Evolutionary conservation across 345 rosid species (phyloP).

Genomic region (Cardamine resedifolia): DNA sequence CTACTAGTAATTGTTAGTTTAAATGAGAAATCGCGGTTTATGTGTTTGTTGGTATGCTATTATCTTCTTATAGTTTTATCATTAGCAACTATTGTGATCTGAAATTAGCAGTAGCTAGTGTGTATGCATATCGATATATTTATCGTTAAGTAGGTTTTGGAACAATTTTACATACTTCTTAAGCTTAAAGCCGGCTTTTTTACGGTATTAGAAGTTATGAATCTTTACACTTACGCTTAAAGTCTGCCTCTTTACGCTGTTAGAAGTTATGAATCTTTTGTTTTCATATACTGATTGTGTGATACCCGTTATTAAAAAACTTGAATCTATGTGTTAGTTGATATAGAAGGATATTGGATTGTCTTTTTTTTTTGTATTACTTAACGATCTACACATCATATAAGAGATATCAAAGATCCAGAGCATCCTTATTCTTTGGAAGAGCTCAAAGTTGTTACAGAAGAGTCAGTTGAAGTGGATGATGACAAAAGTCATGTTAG

Average conservation of each 20-base stretch:
- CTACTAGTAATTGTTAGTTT: neutral
- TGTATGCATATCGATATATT: too few species aligned
- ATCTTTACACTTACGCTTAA: too few species aligned
- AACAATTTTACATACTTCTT: too few species aligned
- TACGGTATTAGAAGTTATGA: too few species aligned
- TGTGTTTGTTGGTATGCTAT: too few species aligned
- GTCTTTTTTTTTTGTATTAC: too few species aligned
- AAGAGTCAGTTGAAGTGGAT: constrained; percentile 88
- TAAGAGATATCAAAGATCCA: constrained; percentile 94
- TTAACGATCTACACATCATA: constrained; percentile 61
- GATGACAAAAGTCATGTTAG: constrained; percentile 64
- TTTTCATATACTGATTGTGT: too few species aligned
- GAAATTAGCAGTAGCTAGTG: neutral
- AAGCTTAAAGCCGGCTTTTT: too few species aligned
- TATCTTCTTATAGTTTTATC: neutral
- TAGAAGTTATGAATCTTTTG: too few species aligned
- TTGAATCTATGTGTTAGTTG: constrained; percentile 5
- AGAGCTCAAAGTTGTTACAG: constrained; percentile 93
- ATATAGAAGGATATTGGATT: neutral
- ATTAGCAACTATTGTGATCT: neutral
- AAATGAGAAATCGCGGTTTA: neutral
- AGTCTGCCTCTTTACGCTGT: too few species aligned
- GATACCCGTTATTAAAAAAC: too few species aligned
- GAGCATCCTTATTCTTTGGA: constrained; percentile 94
- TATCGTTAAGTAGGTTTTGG: neutral